phyloP scores from a whole-genome alignment of 1,139 yeast species.

The Yamadazyma oceani region DNA sequence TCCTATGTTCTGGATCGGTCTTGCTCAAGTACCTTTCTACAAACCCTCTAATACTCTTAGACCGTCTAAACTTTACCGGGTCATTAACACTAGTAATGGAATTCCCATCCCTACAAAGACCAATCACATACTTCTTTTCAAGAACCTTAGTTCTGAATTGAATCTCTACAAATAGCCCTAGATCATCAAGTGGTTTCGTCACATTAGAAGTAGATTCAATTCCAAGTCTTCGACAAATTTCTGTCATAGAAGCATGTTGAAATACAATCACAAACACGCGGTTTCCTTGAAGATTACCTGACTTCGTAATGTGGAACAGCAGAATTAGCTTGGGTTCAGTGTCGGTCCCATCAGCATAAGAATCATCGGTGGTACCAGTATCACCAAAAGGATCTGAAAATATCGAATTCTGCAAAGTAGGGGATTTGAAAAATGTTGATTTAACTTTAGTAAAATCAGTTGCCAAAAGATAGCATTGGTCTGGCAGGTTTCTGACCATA shows the following conservation, averaged over 20 bases:
- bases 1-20: not conserved
- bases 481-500: not conserved
- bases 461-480: not conserved
- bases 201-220: not conserved
- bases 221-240: constrained; percentile 1
- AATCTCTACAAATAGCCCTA: not conserved
- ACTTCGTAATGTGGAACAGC: not conserved
- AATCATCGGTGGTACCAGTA: not conserved
- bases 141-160: not conserved
- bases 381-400: no score
- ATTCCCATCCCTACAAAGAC: no score
- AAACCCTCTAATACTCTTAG: no score
- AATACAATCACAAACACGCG: constrained; percentile 1
- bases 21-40: not conserved
- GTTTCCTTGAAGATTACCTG: not conserved
- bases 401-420: not conserved
- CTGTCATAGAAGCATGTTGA: not conserved
- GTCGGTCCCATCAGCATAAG: not conserved
- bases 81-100: no score
- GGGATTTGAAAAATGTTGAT: not conserved
- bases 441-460: not conserved
- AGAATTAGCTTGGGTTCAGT: not conserved
- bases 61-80: no score
- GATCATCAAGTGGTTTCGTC: not conserved
- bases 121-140: no score